Evolutionary conservation across 257 asterid genomes (phyloP), one percentile per base, ranked within the genome.

Genomic region (Nicotiana benthamiana): DNA sequence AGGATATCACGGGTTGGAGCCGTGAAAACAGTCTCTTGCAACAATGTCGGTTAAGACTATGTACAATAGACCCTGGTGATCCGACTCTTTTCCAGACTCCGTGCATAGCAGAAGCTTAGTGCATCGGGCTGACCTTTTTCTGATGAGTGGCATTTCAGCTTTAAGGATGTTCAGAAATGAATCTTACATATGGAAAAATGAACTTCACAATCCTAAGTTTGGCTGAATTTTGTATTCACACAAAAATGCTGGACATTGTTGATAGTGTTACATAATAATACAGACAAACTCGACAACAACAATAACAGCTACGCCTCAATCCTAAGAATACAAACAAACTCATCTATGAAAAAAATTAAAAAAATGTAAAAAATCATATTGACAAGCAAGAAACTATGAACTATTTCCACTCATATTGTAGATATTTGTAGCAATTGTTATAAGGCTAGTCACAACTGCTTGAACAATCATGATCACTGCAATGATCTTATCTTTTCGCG

Each of bases 391-490:
- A 74, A 66, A 36, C 43, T 61, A 80, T 51, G 77, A 66, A 20
- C 59, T 85, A 59, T 77, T 84, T 36, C 72, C 89, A 13, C 84
- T 75, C 76, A 89, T 75, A 83, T 87, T 93, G 82, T 93, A 91
- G 80, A 95, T 77, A 86, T 91, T 93, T 59, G 93, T 87, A 15
- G 92, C 91, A 83, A 95, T 92, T 68, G 98, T 93, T 72, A 93
- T 84, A 65, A 83, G 74, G 90, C 98, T 95, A 51, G 98, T 95
- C 75, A 93, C 84, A n/a, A 88, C 89, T 53, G 97, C 97, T 65
- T 93, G 86, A 70, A 75, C 30, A 53, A 91, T 83, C 97, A 95
- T 95, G 20, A 85, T 54, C 51, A 88, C 75, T 78, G 96, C 99
- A 30, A 91, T 86, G 56, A 87, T 85, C 92, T 87, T 95, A 91